Evolutionary conservation across 306 rosid genomes (phyloP), one percentile per base, ranked within the genome.

Genomic region (Lathyrus aphaca): DNA sequence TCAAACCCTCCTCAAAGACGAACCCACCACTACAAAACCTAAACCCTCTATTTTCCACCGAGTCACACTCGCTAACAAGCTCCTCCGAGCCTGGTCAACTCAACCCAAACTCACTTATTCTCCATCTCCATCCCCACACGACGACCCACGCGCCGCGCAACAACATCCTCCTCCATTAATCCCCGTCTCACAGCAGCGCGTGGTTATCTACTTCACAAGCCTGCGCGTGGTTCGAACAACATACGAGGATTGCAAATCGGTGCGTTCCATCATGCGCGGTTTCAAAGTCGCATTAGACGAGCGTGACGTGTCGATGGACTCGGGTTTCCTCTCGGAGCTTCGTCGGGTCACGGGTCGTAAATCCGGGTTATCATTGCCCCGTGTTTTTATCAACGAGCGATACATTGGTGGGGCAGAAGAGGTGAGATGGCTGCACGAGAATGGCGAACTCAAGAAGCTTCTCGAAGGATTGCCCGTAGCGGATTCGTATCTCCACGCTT

Each of bases 281-380:
- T 79, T 85, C 72, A 91, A 91, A 18, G 90, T 88, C 6, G 66
- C 77, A 5, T 7, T 94, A 46, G 98, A 94, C 82, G 97, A 90
- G 50, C 96, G 97, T 16, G 97, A 90, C 80, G 83, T 94, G 64
- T 86, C 95, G 9, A 90, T 90, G 98, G 97, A 90, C 76, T 87
- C 89, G 13, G 74, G 77, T 39, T 90, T 90, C 72, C 74, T 84
- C 3, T 16, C 79, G 29, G 97, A 94, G 86, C 75, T 94, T 53
- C 91, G 79, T 76, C 80, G 64, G 55, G 83, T 88, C 0, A 53
- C 82, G 27, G 96, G 92, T 44, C 85, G 71, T 11, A 76, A 62
- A 1, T 53, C 55, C 43, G 74, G 80, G 74, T 39, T 84, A 82
- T 65, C 74, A 2, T 75, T 88, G 40, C 98, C 98, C 12, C 66